These are phyloP conservation scores for Helminthosporium solani DNA, from an alignment of 2,329 filamentous ascomycete genomes.

Conservation along the genomic window DNA sequence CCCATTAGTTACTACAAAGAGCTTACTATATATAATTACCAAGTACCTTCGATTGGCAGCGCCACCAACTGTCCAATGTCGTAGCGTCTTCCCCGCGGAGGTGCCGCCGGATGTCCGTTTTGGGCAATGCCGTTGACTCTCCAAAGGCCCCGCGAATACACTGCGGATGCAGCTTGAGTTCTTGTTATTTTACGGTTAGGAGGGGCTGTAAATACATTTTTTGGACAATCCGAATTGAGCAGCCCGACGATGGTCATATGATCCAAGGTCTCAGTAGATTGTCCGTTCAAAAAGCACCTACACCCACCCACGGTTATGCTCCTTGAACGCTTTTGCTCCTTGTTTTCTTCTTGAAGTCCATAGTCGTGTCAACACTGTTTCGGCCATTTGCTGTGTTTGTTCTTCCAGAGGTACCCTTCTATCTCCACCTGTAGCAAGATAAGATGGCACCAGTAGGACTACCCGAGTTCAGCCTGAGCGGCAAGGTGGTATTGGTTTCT, in stretches of 20 bases:
- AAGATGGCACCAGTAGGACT: slow-evolving; percentile 40
- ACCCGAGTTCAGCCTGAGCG: slow-evolving; percentile 73
- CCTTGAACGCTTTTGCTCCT: neutral
- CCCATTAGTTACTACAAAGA: neutral
- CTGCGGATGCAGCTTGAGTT: neutral
- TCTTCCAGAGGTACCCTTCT: neutral
- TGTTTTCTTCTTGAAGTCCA: neutral
- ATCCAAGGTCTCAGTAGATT: neutral
- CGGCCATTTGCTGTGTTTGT: neutral
- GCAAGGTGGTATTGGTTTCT: slow-evolving; percentile 70
- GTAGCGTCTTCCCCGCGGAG: slow-evolving; percentile 7
- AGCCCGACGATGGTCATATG: slow-evolving; percentile 5
- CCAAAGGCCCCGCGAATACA: slow-evolving; percentile 3
- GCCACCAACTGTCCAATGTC: slow-evolving; percentile 2
- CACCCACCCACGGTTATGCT: neutral
- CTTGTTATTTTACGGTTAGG: slow-evolving; percentile 1
- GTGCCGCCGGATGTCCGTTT: slow-evolving; percentile 9
- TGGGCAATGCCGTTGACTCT: slow-evolving; percentile 8
- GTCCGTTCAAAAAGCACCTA: neutral
- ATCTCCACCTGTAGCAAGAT: too few relatives aligned
- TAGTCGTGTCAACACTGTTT: neutral
- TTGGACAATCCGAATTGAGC: neutral
- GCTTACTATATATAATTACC: neutral
- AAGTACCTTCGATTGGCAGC: neutral
- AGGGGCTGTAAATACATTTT: slow-evolving; percentile 4